These are phyloP conservation scores for Fusarium coicis DNA, from an alignment of 2,329 filamentous ascomycete genomes.

Conservation along the genomic window DNA sequence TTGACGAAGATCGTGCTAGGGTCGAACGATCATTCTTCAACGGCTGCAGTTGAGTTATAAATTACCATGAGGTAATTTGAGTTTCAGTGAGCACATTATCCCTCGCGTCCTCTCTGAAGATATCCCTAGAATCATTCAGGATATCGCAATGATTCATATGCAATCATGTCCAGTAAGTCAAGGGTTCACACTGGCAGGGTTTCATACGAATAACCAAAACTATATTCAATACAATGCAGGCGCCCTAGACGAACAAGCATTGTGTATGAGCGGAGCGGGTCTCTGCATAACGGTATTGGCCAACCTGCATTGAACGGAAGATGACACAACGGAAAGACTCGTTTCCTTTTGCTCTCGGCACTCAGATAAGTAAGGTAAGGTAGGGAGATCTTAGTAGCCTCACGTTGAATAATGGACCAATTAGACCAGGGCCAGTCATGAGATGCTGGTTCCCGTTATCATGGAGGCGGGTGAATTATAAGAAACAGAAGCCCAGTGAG, in stretches of 20 bases:
- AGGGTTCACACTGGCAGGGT: background rate
- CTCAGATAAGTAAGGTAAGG: background rate
- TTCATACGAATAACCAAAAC: background rate
- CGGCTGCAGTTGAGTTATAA: background rate
- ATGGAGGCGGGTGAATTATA: background rate
- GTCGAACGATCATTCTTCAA: constrained; percentile 21
- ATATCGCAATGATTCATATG: no score
- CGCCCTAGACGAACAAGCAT: background rate
- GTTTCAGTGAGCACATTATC: background rate
- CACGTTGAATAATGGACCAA: background rate
- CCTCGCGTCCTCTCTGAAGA: background rate
- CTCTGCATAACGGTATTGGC: background rate
- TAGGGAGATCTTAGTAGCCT: background rate
- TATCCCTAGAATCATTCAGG: background rate
- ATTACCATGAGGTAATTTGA: background rate
- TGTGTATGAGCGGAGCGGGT: constrained; percentile 4
- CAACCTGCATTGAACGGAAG: background rate
- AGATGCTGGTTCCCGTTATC: background rate
- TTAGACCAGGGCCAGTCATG: background rate
- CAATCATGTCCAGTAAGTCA: background rate
- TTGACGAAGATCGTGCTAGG: constrained; percentile 13
- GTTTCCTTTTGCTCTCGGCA: background rate
- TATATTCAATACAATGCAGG: background rate
- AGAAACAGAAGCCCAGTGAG: background rate
- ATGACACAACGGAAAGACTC: background rate